These are phyloP conservation scores for Cordyceps farinosa DNA, from an alignment of 2,329 filamentous ascomycete species.

Conservation along the genomic window DNA sequence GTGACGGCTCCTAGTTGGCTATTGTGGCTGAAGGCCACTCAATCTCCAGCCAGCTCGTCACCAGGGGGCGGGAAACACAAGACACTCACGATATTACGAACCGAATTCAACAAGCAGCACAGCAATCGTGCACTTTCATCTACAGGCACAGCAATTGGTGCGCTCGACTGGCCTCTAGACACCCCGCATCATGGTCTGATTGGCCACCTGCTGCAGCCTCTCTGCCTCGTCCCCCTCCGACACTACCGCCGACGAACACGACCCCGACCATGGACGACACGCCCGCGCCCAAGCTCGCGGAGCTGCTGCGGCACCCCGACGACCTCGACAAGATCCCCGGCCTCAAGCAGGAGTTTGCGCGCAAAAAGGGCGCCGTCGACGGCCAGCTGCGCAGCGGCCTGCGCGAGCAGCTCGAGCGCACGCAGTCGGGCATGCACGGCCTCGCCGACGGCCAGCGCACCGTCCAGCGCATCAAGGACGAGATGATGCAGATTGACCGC, in stretches of 20 bases:
- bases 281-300: conserved; percentile 75
- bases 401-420: conserved; percentile 89
- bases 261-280: conserved; percentile 48
- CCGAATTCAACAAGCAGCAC: background rate
- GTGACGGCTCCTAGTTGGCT: too few species aligned
- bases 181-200: conserved; percentile 28
- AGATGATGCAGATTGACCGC: conserved; percentile 98
- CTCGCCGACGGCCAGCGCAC: conserved; percentile 88
- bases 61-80: conserved; percentile 5
- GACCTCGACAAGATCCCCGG: conserved; percentile 93
- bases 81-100: background rate
- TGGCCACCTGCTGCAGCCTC: conserved; percentile 20
- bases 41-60: background rate
- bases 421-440: conserved; percentile 86
- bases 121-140: too few species aligned
- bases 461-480: conserved; percentile 90
- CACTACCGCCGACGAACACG: background rate
- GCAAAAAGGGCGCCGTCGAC: conserved; percentile 91
- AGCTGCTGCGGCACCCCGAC: conserved; percentile 91
- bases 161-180: background rate
- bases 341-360: conserved; percentile 86
- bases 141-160: background rate
- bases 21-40: conserved; percentile 3
- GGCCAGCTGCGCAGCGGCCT: conserved; percentile 83
- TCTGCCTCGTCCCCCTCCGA: background rate